Evolutionary conservation across 106 monocot genomes (phyloP), one percentile per base, ranked within the genome.

Genomic region (Agapanthus africanus): DNA sequence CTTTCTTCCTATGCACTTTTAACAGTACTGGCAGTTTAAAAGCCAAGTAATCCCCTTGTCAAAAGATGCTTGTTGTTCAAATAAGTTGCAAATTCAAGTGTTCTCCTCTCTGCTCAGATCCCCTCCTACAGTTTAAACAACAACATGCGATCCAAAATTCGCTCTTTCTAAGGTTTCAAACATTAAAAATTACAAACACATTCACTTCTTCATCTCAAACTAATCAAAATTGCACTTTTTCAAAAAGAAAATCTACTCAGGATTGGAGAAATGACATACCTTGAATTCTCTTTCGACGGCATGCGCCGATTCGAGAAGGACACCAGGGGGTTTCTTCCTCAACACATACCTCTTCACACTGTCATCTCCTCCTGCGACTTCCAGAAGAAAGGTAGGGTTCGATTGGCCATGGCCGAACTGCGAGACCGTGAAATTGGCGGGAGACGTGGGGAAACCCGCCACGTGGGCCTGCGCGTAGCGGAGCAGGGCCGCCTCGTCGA

Each of bases 381-480:
- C 79, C 63, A 97, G 78, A n/a, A 87, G 80, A 71, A 87, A 97
- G 37, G 97, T 97, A 39, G 97, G 97, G 72, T 97, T 97, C 51
- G 97, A 97, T 70, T 97, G 92, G 69, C 97, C 97, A 42, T 97
- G 86, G 47, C 92, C 85, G 68, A 97, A 97, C 86, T 92, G 92
- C 6, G 78, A 78, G 44, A 97, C 71, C 35, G 76, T 7, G 64
- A 97, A 76, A 9, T 41, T 72, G 57, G 64, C 61, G 21, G 75
- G 63, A 7, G 70, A 16, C 23, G 67, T 7, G 15, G 97, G 97
- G 71, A 97, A 97, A 10, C 92, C 97, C 27, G 71, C 74, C 54
- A 97, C 92, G 74, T 85, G 67, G 72, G 71, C 79, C 3, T 37
- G 47, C 44, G 73, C 76, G 70, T 84, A 89, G 41, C 76, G 76